Conservation (phyloP, 306 rosid genomes). For the Casuarina equisetifolia region DNA sequence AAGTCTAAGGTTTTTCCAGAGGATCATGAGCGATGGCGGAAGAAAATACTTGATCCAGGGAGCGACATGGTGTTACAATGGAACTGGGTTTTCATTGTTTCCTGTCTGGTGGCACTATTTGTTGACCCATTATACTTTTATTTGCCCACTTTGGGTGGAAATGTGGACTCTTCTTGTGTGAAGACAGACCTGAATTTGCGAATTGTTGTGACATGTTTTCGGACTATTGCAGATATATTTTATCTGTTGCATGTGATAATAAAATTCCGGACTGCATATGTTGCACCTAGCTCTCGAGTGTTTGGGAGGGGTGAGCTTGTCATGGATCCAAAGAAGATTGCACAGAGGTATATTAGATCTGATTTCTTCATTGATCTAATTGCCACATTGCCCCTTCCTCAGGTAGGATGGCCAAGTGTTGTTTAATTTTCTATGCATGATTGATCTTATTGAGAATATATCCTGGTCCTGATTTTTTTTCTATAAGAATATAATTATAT, state of each 20-base stretch:
- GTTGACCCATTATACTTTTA: conserved; percentile 87
- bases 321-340: conserved; percentile 91
- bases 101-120: conserved; percentile 78
- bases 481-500: background rate
- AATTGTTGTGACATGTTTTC: conserved; percentile 76
- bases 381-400: conserved; percentile 94
- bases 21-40: conserved; percentile 78
- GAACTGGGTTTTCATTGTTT: conserved; percentile 82
- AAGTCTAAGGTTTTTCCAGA: conserved; percentile 71
- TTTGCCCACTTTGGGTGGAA: conserved; percentile 62
- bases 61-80: conserved; percentile 83
- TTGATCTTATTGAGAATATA: conserved; percentile 14
- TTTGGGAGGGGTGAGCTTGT: conserved; percentile 99
- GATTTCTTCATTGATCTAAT: conserved; percentile 92
- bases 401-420: conserved; percentile 47
- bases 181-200: conserved; percentile 69
- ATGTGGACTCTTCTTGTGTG: conserved; percentile 47
- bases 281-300: conserved; percentile 91
- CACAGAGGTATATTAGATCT: conserved; percentile 70
- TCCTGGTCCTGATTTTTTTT: conserved; percentile 16
- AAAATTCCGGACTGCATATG: conserved; percentile 92
- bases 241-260: conserved; percentile 82
- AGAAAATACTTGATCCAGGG: conserved; percentile 87
- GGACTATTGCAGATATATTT: conserved; percentile 82
- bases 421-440: background rate